Evolutionary conservation across 805 yeast species (phyloP).

Genomic region (Candida corydali): DNA sequence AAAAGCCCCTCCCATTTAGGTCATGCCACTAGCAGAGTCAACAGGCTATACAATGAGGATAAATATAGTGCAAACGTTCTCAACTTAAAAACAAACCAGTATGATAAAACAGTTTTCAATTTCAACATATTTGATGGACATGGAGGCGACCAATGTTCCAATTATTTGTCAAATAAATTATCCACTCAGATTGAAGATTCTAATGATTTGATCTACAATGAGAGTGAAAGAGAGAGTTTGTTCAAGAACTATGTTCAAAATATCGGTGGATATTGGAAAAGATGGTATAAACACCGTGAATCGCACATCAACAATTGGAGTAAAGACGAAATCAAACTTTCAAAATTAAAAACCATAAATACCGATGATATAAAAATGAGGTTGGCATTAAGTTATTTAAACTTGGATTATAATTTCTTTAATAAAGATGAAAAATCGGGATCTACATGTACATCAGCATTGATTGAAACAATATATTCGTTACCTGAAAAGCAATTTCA

Average conservation of each 20-base stretch:
- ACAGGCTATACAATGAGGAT: slow-evolving; percentile 79
- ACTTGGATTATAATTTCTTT: slow-evolving; percentile 62
- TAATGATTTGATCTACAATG: slow-evolving; percentile 19
- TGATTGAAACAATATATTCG: slow-evolving; percentile 46
- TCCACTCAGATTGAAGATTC: slow-evolving; percentile 48
- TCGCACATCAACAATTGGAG: slow-evolving; percentile 22
- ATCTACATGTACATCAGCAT: slow-evolving; percentile 68
- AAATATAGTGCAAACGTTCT: slow-evolving; percentile 63
- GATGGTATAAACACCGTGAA: slow-evolving; percentile 54
- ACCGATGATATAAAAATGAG: slow-evolving; percentile 58
- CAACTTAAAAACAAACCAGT: slow-evolving; percentile 17
- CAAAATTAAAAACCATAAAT: slow-evolving; percentile 10
- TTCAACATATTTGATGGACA: slow-evolving; percentile 90
- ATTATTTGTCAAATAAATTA: slow-evolving; percentile 52
- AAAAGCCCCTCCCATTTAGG: slow-evolving; percentile 77
- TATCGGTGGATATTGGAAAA: slow-evolving; percentile 83
- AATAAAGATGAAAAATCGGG: slow-evolving; percentile 46
- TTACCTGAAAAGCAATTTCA: slow-evolving; percentile 23
- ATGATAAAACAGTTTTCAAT: slow-evolving; percentile 42
- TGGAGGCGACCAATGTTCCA: slow-evolving; percentile 78
- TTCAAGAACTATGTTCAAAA: slow-evolving; percentile 51
- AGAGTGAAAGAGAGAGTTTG: slow-evolving; percentile 33
- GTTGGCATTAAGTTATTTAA: slow-evolving; percentile 59
- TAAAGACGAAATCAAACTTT: slow-evolving; percentile 13
- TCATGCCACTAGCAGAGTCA: slow-evolving; percentile 71